Evolutionary conservation across 306 rosid species (phyloP), one percentile per base, ranked within the genome.

Genomic region (Alnus rubra): DNA sequence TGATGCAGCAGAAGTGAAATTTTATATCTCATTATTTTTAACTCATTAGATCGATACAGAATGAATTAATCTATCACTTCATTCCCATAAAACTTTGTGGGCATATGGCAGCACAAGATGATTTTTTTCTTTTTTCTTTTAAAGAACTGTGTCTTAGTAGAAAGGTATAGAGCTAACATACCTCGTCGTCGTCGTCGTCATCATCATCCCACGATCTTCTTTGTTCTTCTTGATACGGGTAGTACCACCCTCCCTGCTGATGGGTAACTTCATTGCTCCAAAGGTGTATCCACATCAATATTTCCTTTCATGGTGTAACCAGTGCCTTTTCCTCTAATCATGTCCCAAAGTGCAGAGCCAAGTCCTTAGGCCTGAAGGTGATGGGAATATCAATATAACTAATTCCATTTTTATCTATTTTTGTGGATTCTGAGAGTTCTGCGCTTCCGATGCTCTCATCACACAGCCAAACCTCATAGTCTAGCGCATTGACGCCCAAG

Each of bases 331-430:
- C 98, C 99, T 79, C 99, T 89, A 23, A 96, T 93, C 94, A 96
- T 96, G 81, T 93, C 97, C 99, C 99, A 96, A 16, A 96, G 75
- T 1, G 98, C 99, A 79, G 97, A 93, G 31, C 99, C 98, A 28
- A 89, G 75, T 93, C 98, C 91, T 96, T 91, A 2, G 98, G 99
- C 90, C 87, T 90, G 80, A 96, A 96, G 82, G 93, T 90, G 70
- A 96, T 82, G 5, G 99, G 99, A 73, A 93, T 28, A 39, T 91
- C 93, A 35, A 96, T 83, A 69, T 84, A 79, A 75, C 52, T 78
- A 58, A 89, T 75, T 16, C 94, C 98, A 50, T 76, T 87, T 71
- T 92, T 93, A 72, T 75, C 87, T 77, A 96, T 78, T 49, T 89
- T 89, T 7, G 91, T 91, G 44, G 93, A 90, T 45, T 96, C 85